These are phyloP conservation scores for Candida insectorum DNA, from an alignment of 805 yeast genomes.

Conservation along the genomic window DNA sequence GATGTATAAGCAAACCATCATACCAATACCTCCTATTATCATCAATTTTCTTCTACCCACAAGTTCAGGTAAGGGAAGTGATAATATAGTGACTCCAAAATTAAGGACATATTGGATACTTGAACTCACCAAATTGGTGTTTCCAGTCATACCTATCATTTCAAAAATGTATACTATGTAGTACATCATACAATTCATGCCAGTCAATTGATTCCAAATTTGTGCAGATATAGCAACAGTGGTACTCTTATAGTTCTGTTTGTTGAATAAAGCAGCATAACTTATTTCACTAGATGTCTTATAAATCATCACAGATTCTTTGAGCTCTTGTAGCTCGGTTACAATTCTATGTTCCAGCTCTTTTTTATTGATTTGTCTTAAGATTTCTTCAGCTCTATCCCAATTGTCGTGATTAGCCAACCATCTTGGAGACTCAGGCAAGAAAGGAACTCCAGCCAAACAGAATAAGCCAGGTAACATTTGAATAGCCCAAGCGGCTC, in stretches of 20 bases:
- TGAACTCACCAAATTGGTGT: constrained; percentile 46
- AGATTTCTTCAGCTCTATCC: constrained; percentile 24
- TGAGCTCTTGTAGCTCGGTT: constrained; percentile 22
- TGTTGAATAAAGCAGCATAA: constrained; percentile 44
- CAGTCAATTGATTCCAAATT: constrained; percentile 57
- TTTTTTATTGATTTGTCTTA: constrained; percentile 16
- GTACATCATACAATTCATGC: constrained; percentile 64
- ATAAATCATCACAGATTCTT: constrained; percentile 44
- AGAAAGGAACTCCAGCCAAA: constrained; percentile 19
- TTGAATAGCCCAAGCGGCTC: constrained; percentile 28
- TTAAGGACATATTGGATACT: constrained; percentile 53
- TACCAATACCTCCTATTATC: constrained; percentile 39
- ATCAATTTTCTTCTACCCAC: constrained; percentile 61
- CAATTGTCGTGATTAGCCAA: constrained; percentile 23
- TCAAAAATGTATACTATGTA: constrained; percentile 58
- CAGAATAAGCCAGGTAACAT: constrained; percentile 22
- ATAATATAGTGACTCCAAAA: constrained; percentile 52
- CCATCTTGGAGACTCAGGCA: constrained; percentile 30
- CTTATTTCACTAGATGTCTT: constrained; percentile 41
- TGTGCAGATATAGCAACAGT: constrained; percentile 46
- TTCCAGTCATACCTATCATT: constrained; percentile 54
- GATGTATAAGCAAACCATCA: constrained; percentile 31
- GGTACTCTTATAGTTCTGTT: constrained; percentile 44
- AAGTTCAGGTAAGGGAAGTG: constrained; percentile 51
- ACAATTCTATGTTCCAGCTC: constrained; percentile 27